A percentile compares a stretch with the other conserved stretches of the same genome.
These are phyloP conservation scores for Kockiozyma suomiensis DNA, from an alignment of 805 yeast genomes.

Conservation along the genomic window DNA sequence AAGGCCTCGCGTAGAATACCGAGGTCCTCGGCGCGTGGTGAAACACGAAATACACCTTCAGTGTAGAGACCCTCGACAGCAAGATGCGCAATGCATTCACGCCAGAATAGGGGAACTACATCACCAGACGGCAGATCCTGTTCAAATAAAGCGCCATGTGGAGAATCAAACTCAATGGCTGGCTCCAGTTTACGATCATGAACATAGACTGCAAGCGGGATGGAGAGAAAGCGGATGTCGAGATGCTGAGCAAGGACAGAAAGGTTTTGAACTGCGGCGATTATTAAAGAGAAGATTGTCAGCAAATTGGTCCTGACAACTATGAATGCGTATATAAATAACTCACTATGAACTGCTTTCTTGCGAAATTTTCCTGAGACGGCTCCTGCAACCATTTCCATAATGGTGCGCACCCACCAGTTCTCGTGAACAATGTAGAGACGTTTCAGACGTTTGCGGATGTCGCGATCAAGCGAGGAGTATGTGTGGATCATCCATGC, in stretches of 20 bases:
- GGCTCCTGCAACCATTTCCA: conserved; percentile 69
- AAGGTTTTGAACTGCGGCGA: conserved; percentile 42
- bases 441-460: conserved; percentile 58
- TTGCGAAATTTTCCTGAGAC: conserved; percentile 51
- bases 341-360: conserved; percentile 52
- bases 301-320: background rate
- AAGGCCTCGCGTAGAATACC: conserved; percentile 42
- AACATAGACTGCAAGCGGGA: conserved; percentile 72
- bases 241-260: conserved; percentile 60
- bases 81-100: conserved; percentile 36
- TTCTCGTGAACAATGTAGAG: conserved; percentile 85
- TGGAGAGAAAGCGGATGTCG: conserved; percentile 75
- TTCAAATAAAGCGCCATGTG: conserved; percentile 42
- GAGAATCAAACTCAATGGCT: conserved; percentile 54
- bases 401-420: conserved; percentile 80
- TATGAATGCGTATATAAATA: conserved; percentile 15
- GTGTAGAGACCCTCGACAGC: conserved; percentile 30
- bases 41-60: conserved; percentile 35
- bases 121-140: conserved; percentile 33
- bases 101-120: conserved; percentile 42
- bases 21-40: conserved; percentile 37
- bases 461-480: conserved; percentile 58
- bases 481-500: conserved; percentile 68
- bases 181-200: conserved; percentile 61
- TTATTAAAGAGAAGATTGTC: background rate